phyloP scores from a whole-genome alignment of 441 rosid genomes.

The Mallotus repandus region DNA sequence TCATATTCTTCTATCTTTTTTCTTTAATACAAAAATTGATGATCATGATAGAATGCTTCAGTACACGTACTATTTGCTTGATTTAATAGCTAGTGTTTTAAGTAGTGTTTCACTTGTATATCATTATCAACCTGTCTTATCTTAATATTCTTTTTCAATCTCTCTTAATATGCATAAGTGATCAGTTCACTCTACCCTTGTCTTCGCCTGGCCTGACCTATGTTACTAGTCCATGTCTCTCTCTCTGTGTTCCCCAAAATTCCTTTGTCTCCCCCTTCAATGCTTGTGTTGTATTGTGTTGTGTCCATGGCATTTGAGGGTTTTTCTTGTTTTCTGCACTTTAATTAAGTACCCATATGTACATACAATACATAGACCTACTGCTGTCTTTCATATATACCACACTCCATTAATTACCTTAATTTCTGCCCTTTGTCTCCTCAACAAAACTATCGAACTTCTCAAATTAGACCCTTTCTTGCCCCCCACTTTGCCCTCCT shows the following conservation, averaged over 20 bases:
- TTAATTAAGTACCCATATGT: conserved; percentile 20
- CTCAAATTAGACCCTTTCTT: conserved; percentile 36
- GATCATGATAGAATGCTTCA: conserved; percentile 1
- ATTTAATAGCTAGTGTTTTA: neutral
- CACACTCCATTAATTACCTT: conserved; percentile 41
- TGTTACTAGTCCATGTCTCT: neutral
- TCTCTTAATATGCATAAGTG: neutral
- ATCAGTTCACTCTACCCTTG: too few relatives aligned
- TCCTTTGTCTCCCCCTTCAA: conserved; percentile 34
- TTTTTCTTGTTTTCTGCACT: conserved; percentile 40
- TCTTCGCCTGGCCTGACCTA: neutral
- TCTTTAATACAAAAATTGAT: conserved; percentile 6
- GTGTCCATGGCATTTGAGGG: conserved; percentile 17
- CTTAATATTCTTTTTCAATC: conserved; percentile 16
- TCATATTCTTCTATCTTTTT: neutral
- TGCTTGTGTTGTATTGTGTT: conserved; percentile 26
- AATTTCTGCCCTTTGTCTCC: conserved; percentile 72
- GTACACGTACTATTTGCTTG: conserved; percentile 1
- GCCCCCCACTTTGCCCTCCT: conserved; percentile 55
- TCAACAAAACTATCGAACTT: conserved; percentile 66
- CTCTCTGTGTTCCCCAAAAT: conserved; percentile 36
- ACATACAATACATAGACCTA: conserved; percentile 25
- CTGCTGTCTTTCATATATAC: conserved; percentile 32
- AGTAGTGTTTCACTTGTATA: conserved; percentile 10
- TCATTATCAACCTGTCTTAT: conserved; percentile 27